Evolutionary conservation across 495 filamentous ascomycete species (phyloP).

Genomic region (Saxophila tyrrhenica): DNA sequence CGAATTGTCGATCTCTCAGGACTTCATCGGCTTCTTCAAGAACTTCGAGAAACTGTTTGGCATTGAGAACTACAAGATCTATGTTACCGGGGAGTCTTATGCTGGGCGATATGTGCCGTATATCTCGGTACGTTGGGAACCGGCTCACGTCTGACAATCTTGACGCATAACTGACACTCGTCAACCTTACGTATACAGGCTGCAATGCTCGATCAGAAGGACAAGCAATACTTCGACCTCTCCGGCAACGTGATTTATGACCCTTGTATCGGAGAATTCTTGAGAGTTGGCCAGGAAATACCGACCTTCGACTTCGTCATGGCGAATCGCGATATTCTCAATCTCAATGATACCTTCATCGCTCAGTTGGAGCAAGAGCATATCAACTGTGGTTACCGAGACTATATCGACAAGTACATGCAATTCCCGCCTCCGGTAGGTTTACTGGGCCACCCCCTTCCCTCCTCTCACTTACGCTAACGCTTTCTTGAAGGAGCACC

Average conservation of each 20-base stretch:
- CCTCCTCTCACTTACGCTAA: no score
- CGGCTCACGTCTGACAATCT: no score
- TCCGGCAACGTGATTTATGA: constrained; percentile 12
- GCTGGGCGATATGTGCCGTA: constrained; percentile 24
- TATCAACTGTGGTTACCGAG: constrained; percentile 7
- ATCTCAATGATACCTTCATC: constrained; percentile 3
- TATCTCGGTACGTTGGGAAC: no score
- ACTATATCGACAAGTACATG: constrained; percentile 9
- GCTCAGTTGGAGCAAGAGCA: background rate
- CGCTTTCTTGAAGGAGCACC: no score
- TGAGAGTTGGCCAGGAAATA: constrained; percentile 1
- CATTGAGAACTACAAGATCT: constrained; percentile 25
- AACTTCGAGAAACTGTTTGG: constrained; percentile 25
- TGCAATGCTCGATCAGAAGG: constrained; percentile 21
- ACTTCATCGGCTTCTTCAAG: constrained; percentile 23
- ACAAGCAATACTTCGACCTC: constrained; percentile 3
- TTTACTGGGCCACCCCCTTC: no score
- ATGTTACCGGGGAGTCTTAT: constrained; percentile 20
- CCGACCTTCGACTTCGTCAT: constrained; percentile 6
- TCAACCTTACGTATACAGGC: no score
- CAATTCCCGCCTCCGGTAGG: constrained; percentile 2
- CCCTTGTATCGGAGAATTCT: constrained; percentile 8
- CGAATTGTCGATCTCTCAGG: constrained; percentile 23
- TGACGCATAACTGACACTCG: no score
- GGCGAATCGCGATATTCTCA: constrained; percentile 3